Evolutionary conservation across 2,329 filamentous ascomycete species (phyloP), one percentile per base, ranked within the genome.

Genomic region (Helminthosporium solani): DNA sequence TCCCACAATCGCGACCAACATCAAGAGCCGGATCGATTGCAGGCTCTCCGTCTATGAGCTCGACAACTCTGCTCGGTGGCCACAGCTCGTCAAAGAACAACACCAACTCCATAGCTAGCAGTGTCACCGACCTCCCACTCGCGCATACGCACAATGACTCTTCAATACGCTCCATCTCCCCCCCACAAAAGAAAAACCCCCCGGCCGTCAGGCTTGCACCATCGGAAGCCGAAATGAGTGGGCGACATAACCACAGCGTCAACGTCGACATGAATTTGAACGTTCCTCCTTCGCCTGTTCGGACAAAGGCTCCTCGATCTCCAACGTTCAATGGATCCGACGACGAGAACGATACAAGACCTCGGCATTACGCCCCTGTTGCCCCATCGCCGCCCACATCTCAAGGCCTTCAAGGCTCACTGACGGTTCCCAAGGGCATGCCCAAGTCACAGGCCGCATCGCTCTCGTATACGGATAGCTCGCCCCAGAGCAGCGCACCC

Each of bases 1-100:
- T 72, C 9, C 61, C 65, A 20, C 69, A 72, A 42, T 72, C 70
- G 19, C 65, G 67, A 34, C 68, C 68, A 18, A 62, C 58, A 9
- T 70, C 68, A 49, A 61, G 64, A 57, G 60, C 66, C 14, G 60
- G 59, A 50, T 70, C 67, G 21, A 46, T 52, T 18, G 47, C 50
- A 16, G 58, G 56, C 18, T 54, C 53, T 23, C 59, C 61, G 25
- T 53, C 57, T 25, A 61, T 67, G 60, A 68, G 64, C 58, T 58
- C 64, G 20, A 66, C 59, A 45, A 69, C 68, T 5, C 51, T 70
- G 20, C 54, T 69, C 27, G 65, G 67, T 35, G 63, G 61, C 37
- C 47, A 54, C 30, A 61, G 54, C 49, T 65, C 67, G 30, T 59
- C 60, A 12, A 63, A 68, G 35, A 54, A 64, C 42, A 61, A 64